Base-by-base conservation (phyloP, 2,329 filamentous ascomycete species). In the Aureobasidium sp. region DNA sequence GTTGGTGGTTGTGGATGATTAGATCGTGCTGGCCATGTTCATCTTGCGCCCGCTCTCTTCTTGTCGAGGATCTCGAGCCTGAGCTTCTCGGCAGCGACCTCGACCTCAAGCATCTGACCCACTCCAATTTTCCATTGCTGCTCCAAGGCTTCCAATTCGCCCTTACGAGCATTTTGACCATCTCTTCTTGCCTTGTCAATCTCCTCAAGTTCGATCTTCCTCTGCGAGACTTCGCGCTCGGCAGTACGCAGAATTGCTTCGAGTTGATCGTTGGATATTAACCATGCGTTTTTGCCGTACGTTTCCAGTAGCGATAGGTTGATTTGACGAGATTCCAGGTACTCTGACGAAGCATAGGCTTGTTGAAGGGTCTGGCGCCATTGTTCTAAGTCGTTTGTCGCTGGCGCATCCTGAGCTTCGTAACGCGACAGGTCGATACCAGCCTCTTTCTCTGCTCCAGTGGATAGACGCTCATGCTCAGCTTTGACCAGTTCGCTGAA, bases 221-320 rank as follows among this genome's bases (percentile, higher is more conserved):
- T 77, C 42, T 79, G 81, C 15, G 85, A 86, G 55, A 97, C 79
- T 69, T 96, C 91, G 48, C 80, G 79, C 79, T 97, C 93, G 29
- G 95, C 70, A 13, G 74, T 74, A 56, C 82, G 81, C 57, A 95
- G 75, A 46, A 90, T 82, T 47, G 84, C 84, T 76, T 97, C 93
- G 23, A 91, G 75, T 67, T 89, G 85, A 68, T 87, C 84, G 74
- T 99, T 99, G 6, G 85, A 85, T 9, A 96, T 82, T 61, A 99
- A 80, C 93, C 94, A 97, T 10, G 90, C 88, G 74, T 96, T 96
- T 76, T 90, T 90, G 67, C 93, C 94, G 74, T 87, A 87, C 56
- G 81, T 81, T 69, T 94, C 89, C 23, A 96, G 83, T n/a, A 96
- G 80, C 1, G 80, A 78, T 20, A 96, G 83, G 74, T 87, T 85